Evolutionary conservation across 345 rosid genomes (phyloP), one percentile per base, ranked within the genome.

Genomic region (Cardamine occulta): DNA sequence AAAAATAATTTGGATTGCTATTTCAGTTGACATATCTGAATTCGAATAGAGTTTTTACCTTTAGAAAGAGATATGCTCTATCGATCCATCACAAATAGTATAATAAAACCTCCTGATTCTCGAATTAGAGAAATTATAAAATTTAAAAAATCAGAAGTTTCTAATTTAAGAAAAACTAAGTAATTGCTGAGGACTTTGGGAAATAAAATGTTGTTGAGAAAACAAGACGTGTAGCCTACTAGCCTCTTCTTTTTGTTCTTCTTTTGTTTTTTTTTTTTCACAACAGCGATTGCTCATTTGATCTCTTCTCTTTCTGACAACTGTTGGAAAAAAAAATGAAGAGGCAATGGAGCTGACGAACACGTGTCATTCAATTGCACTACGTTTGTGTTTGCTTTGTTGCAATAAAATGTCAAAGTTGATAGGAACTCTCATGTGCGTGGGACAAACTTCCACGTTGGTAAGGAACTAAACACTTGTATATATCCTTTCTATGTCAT

Each of bases 391-490:
- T 56, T 76, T 63, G 34, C 71, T 45, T 70, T 54, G 53, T 54
- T 55, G 29, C 48, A 53, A 55, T 42, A 31, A 76, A 52, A 62
- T 76, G 80, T 62, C 80, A 76, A 69, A 69, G 8, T 54, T 76
- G 75, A 76, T 53, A 63, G 52, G n/a, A 70, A 70, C 75, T 76
- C 31, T 68, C 80, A 54, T 63, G 65, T 69, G 63, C 70, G 62
- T 68, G 21, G 32, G 62, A 76, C 64, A 69, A 39, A 11, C 58
- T 70, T 63, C 59, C 53, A 11, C 59, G 9, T 47, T 76, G 75
- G 65, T 63, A 76, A 70, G 10, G 59, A 64, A 55, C 75, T 52
- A 70, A 37, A 56, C 49, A 68, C 79, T 70, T 76, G 66, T 70
- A 52, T 44, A 6, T 45, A 45, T 42, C 44, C 44, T 39, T 39